These are phyloP conservation scores for Podospora didyma DNA, from an alignment of 495 filamentous ascomycete species.

Conservation along the genomic window DNA sequence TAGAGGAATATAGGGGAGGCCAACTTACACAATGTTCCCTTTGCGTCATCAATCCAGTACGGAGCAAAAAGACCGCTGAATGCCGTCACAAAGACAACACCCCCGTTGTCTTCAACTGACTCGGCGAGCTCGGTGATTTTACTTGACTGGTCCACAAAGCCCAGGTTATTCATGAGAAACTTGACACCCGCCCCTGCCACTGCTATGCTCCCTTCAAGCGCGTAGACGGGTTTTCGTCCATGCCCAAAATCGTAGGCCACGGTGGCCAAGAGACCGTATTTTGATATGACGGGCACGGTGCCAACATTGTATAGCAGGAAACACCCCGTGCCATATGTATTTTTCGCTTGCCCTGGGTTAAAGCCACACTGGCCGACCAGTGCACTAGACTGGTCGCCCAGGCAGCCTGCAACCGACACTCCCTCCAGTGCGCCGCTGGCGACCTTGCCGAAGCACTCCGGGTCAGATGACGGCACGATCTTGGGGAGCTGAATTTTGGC, in stretches of 20 bases:
- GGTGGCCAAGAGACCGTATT: slow-evolving; percentile 81
- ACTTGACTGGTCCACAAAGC: slow-evolving; percentile 71
- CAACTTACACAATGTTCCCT: slow-evolving; percentile 78
- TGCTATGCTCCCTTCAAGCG: slow-evolving; percentile 87
- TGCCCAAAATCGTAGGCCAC: slow-evolving; percentile 83
- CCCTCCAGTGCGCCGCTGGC: slow-evolving; percentile 65
- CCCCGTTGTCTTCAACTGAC: slow-evolving; percentile 83
- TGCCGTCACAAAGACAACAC: slow-evolving; percentile 90
- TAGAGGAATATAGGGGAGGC: background rate
- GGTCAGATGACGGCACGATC: slow-evolving; percentile 82
- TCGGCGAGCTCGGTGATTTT: slow-evolving; percentile 81
- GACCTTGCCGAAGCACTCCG: slow-evolving; percentile 68
- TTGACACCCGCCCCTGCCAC: slow-evolving; percentile 88
- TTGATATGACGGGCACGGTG: slow-evolving; percentile 83
- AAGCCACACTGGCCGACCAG: slow-evolving; percentile 92
- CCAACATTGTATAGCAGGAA: slow-evolving; percentile 96
- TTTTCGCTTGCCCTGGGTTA: slow-evolving; percentile 82
- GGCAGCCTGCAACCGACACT: slow-evolving; percentile 76
- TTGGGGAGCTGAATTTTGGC: slow-evolving; percentile 74
- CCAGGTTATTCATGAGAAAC: slow-evolving; percentile 86
- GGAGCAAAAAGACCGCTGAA: slow-evolving; percentile 95
- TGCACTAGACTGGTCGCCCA: slow-evolving; percentile 91
- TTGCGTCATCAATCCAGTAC: slow-evolving; percentile 97
- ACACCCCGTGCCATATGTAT: slow-evolving; percentile 94
- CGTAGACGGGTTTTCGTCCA: slow-evolving; percentile 74